Conservation (phyloP, 805 yeast species). For the Cyberlindnera euphorbiae region DNA sequence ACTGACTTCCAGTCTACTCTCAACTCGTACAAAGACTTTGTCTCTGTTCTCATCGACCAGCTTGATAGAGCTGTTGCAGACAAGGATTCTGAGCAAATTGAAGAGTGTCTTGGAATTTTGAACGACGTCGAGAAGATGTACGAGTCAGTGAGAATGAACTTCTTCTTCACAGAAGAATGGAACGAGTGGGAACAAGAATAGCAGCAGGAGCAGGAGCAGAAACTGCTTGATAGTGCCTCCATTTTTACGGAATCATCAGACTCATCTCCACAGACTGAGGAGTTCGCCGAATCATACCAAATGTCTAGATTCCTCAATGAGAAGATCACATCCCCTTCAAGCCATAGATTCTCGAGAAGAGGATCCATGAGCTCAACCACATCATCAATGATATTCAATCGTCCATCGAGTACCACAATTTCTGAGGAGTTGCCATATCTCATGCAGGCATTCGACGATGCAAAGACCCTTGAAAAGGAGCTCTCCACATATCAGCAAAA, state of each 20-base stretch:
- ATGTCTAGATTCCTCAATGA: conserved; percentile 12
- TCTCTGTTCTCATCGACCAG: conserved; percentile 53
- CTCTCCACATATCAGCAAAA: conserved; percentile 20
- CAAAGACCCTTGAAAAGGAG: conserved; percentile 54
- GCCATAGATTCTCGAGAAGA: conserved; percentile 14
- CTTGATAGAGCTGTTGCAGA: conserved; percentile 48
- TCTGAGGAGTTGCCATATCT: conserved; percentile 62
- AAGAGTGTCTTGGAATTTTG: conserved; percentile 64
- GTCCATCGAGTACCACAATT: conserved; percentile 44
- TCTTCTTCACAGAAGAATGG: conserved; percentile 29
- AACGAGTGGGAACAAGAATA: conserved; percentile 22
- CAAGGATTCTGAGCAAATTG: conserved; percentile 52
- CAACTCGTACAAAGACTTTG: conserved; percentile 51
- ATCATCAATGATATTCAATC: conserved; percentile 25
- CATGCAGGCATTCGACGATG: conserved; percentile 62
- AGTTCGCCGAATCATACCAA: conserved; percentile 6
- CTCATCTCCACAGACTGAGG: conserved; percentile 11
- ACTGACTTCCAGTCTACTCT: conserved; percentile 39
- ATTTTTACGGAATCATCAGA: conserved; percentile 6
- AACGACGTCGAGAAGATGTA: conserved; percentile 73
- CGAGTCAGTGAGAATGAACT: conserved; percentile 43
- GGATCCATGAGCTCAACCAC: conserved; percentile 23
- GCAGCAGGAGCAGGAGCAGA: conserved; percentile 5
- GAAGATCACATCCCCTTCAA: conserved; percentile 3
- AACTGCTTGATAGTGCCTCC: conserved; percentile 5